Evolutionary conservation across 208 protist species (phyloP).

Genomic region (Acanthamoeba polyphaga): DNA sequence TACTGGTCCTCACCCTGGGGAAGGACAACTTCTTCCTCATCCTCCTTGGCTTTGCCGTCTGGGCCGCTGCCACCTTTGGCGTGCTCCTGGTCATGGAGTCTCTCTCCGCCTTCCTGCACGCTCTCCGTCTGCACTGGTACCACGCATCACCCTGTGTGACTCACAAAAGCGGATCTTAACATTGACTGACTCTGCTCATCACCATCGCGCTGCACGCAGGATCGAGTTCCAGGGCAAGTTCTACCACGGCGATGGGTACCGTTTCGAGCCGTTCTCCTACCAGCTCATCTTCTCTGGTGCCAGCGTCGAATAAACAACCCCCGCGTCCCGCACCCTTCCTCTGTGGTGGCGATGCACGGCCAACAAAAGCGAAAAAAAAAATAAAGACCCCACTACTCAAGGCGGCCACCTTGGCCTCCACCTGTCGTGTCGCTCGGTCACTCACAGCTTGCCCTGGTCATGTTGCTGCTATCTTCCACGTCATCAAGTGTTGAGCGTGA

Average conservation of each 20-base stretch:
- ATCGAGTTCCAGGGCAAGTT: constrained; percentile 99
- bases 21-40: constrained; percentile 37
- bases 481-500: neutral
- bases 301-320: too few species aligned
- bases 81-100: constrained; percentile 99
- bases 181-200: too few species aligned
- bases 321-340: too few species aligned
- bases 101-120: constrained; percentile 99
- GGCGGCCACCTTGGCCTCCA: too few species aligned
- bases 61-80: constrained; percentile 96
- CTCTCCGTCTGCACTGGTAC: constrained; percentile 97
- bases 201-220: neutral
- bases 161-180: too few species aligned
- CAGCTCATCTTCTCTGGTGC: constrained; percentile 23
- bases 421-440: too few species aligned
- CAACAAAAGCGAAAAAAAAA: too few species aligned
- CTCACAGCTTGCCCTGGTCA: too few species aligned
- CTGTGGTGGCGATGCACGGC: too few species aligned
- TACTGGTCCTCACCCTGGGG: constrained; percentile 75
- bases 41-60: constrained; percentile 95
- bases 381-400: too few species aligned
- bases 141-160: too few species aligned
- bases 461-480: too few species aligned
- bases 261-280: constrained; percentile 64
- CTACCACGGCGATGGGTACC: constrained; percentile 95